Base-by-base conservation (phyloP, 768 basidiomycete species). In the Kwoniella mangroviensis region DNA sequence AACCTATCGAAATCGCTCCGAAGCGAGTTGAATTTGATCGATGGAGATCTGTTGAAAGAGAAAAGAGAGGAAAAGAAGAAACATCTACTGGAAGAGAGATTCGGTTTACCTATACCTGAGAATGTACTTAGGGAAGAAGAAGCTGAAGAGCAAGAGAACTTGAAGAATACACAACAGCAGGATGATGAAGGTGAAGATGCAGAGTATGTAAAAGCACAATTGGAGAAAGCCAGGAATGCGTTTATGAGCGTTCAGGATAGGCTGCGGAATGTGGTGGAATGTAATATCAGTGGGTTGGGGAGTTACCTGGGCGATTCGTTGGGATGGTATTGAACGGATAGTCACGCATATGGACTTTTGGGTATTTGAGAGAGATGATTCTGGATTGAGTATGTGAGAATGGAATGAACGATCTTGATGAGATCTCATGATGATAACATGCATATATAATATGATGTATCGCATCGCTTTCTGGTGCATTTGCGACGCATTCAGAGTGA, bases 1-100 rank as follows among this genome's bases (percentile, higher is more conserved):
- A 89, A 93, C 68, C 86, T 96, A 21, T 94, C 92, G 81, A 87
- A 92, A 55, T 88, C 89, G 4, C 88, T 93, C 1, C 92, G 70
- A 28, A 56, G 42, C 24, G 82, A 82, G 65, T 70, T 77, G 51
- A 59, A 55, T 21, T 49, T 54, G 24, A 68, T 68, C 9, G 28
- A 58, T 58, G 58, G 52, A 4, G 75, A 67, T 42, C 5, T 69
- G 40, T 55, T 43, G 21, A 24, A 52, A 51, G 64, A 57, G 40
- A 41, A 68, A 59, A 63, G 59, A 62, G 63, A 61, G 26, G 43
- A 67, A 15, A 67, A 72, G 69, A 73, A 70, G 70, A 74, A 77
- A 67, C 71, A 75, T 74, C 34, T 75, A 2, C 90, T 92, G 77
- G 90, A 88, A 22, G 92, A 95, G 68, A 91, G 92, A 72, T 96